Evolutionary conservation across 345 rosid species (phyloP), one percentile per base, ranked within the genome.

Genomic region (Sisymbrium altissimum): DNA sequence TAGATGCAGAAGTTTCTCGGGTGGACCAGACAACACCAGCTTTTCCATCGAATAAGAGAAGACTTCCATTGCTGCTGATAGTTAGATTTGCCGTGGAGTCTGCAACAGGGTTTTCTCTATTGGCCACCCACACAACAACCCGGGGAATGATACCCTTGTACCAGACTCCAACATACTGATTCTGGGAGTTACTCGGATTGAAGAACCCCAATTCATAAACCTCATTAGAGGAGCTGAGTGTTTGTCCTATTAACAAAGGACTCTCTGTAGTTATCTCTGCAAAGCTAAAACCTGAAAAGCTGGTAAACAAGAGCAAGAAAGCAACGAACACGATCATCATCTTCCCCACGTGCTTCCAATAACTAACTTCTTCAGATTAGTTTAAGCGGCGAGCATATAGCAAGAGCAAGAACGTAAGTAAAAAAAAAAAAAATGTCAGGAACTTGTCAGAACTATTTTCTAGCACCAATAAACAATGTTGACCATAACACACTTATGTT

Each of bases 91-190:
- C 74, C 0, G 50, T 29, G 15, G 70, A 33, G 56, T 68, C 75
- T 46, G 72, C 45, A 19, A 78, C 52, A 1, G 88, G 81, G 0
- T 23, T 60, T 43, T 86, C 75, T 75, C 81, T 82, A 59, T 86
- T 86, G 7, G 86, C 90, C 21, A 86, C 81, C 87, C 89, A 85
- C 11, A 81, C 78, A 36, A 76, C 77, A 0, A 53, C 64, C 40
- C 54, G 61, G 1, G 59, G 72, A 4, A 54, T 25, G 12, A 35
- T 29, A 5, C 6, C 70, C 65, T 74, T 80, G 41, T 21, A 78
- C 88, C 86, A 82, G 40, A 82, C 76, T 57, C 86, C 86, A 12
- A 81, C 35, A 52, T 82, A 84, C 2, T 32, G 68, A 8, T 70
- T 29, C 0, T 12, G 58, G 4, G 81, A 33, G 23, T 49, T 40